Evolutionary conservation across 192 early-diverging fungal species (phyloP), one percentile per base, ranked within the genome.

Genomic region (Coemansia sp.): DNA sequence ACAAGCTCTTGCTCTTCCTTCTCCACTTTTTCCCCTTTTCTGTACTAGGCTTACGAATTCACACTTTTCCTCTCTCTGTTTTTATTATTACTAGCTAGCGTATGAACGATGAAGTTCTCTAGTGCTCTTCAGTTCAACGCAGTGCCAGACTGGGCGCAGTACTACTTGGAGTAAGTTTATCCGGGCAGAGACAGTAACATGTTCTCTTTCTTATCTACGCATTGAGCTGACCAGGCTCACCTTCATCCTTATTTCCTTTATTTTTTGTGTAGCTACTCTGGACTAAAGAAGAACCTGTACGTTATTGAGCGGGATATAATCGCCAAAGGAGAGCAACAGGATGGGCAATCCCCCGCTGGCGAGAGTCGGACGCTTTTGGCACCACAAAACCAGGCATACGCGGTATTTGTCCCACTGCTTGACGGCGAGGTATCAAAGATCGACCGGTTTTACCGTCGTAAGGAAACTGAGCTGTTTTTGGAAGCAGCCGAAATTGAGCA

Each of bases 81-180:
- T 47, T 31, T 33, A 29, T 52, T 62, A 42, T 60, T 64, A 33
- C 3, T 57, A 31, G 13, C 31, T 65, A 2, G 31, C 15, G 24
- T 59, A 43, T 51, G 47, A 51, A 51, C 61, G 33, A 96, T 98
- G 95, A 98, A 98, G 87, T 98, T 98, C 71, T 93, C 94, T 24
- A 92, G 93, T 77, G 89, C 91, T 29, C 87, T 98, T 55, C 92
- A 95, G 82, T 90, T 98, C 73, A 98, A 98, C 72, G 89, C 93
- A 41, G 92, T 93, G 38, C 92, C 92, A 64, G 92, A 93, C 78
- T 93, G 92, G 92, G 87, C 89, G 75, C 90, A 90, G 66, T 88
- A 91, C 70, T 93, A 93, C 70, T 41, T 93, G 63, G 88, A 89
- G 88, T 93, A 94, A 78, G 73, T 51, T 63, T 63, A 42, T 18